Base-by-base conservation (phyloP, 768 basidiomycete genomes). In the Paxillus ammoniavirescens region DNA sequence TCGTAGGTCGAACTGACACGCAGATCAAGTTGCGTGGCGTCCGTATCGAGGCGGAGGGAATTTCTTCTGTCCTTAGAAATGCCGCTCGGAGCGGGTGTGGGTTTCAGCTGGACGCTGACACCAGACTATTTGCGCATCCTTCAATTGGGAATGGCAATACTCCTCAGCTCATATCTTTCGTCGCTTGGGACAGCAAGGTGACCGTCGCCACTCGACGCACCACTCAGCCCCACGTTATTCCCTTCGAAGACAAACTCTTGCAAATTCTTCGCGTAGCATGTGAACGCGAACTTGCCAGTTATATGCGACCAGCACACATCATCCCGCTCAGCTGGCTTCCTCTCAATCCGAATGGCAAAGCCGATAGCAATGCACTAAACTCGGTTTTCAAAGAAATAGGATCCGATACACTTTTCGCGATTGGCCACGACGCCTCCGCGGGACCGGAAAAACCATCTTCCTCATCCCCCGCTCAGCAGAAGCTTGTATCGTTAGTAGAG, bases 11-110 rank as follows among this genome's bases (percentile, higher is more conserved):
- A 26, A 77, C 77, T 45, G 80, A 81, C 58, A 73, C 74, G 6
- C 80, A 81, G 53, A 75, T 81, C 61, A 81, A 81, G 62, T 59
- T 79, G 37, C 72, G 77, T 36, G 80, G 80, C 23, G 78, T 81
- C 17, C 77, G 80, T n/a, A 80, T 81, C 17, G 80, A 81, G 58
- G 73, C 74, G 2, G 79, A 78, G 55, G 80, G 78, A 6, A 73
- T 81, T 23, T 78, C 76, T n/a, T 69, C 77, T 28, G 72, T 78
- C 40, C 60, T 79, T 17, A 73, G 52, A 42, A 50, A 49, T 15
- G 23, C 54, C 33, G 64, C 50, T 57, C 54, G 40, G 31, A 40
- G 40, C 23, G 57, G 49, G 38, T 59, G 58, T 28, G 59, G 53
- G 18, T 26, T 66, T 26, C 59, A 55, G 41, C 63, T 78, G 37